phyloP scores from a whole-genome alignment of 176 grass and related monocot species.

The Avena insularis region DNA sequence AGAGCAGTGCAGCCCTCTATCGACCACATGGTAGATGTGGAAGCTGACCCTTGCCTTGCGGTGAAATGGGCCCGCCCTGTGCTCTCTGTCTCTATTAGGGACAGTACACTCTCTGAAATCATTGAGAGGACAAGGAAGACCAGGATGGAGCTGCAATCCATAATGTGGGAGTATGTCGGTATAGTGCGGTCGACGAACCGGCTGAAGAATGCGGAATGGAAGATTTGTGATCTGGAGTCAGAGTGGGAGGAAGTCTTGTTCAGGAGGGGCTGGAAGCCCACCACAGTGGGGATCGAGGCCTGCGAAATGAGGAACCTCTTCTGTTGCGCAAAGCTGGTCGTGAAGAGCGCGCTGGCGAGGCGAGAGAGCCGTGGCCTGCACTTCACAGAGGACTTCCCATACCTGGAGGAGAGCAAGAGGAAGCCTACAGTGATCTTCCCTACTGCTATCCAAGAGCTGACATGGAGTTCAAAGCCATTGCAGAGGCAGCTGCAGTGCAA shows the following conservation, averaged over 20 bases:
- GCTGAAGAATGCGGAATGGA: constrained; percentile 92
- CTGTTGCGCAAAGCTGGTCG: constrained; percentile 85
- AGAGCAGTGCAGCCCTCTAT: constrained; percentile 88
- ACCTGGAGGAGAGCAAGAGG: constrained; percentile 92
- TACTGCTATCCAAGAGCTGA: constrained; percentile 61
- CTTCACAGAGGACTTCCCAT: constrained; percentile 94
- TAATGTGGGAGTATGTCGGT: constrained; percentile 96
- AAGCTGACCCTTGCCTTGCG: constrained; percentile 36
- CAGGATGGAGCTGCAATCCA: constrained; percentile 72
- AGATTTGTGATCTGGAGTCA: constrained; percentile 83
- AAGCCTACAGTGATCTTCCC: constrained; percentile 95
- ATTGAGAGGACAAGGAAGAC: constrained; percentile 62
- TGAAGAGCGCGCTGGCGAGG: constrained; percentile 85
- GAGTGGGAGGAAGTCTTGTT: constrained; percentile 90
- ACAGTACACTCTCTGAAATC: constrained; percentile 56
- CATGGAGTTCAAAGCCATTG: constrained; percentile 92
- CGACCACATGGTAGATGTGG: constrained; percentile 65
- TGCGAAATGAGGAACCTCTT: constrained; percentile 96
- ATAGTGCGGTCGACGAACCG: constrained; percentile 87
- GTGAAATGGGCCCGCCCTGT: constrained; percentile 64
- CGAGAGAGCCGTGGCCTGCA: constrained; percentile 88
- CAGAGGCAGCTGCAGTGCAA: constrained; percentile 80
- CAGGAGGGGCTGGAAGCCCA: constrained; percentile 73
- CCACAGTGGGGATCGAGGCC: constrained; percentile 77
- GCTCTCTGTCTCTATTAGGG: constrained; percentile 54